phyloP scores from a whole-genome alignment of 1,284 basidiomycete genomes.

The Phellinidium pouzarii region DNA sequence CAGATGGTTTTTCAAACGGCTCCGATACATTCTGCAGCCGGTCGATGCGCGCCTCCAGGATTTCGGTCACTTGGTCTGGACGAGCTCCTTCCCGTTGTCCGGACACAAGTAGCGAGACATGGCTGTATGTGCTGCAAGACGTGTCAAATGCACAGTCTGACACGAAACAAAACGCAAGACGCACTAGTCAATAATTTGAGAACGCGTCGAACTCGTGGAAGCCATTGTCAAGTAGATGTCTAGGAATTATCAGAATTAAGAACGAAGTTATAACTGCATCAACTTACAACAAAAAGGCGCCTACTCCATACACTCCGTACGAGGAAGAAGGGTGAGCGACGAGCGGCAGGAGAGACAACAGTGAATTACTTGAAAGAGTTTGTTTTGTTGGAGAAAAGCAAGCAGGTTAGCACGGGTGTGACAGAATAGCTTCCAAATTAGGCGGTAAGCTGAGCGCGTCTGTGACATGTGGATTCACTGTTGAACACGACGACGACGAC shows the following conservation, averaged over 20 bases:
- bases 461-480: neutral
- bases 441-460: neutral
- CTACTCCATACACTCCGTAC: neutral
- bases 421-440: neutral
- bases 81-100: constrained; percentile 52
- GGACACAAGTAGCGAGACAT: constrained; percentile 54
- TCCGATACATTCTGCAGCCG: constrained; percentile 49
- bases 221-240: constrained; percentile 5
- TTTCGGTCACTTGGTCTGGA: constrained; percentile 48
- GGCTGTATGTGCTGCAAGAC: constrained; percentile 50
- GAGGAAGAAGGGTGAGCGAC: neutral
- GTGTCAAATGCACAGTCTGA: neutral
- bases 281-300: neutral
- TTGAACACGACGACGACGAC: constrained; percentile 5
- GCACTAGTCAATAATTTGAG: constrained; percentile 17
- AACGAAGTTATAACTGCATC: neutral
- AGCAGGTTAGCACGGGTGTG: neutral
- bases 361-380: too few relatives aligned
- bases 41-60: constrained; percentile 48
- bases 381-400: too few relatives aligned
- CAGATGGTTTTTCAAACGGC: constrained; percentile 63
- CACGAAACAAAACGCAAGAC: neutral
- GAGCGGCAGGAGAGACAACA: neutral
- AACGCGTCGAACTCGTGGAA: constrained; percentile 14
- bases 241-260: neutral